These are phyloP conservation scores for Ramaria rubella DNA, from an alignment of 768 basidiomycete species.

Conservation along the genomic window DNA sequence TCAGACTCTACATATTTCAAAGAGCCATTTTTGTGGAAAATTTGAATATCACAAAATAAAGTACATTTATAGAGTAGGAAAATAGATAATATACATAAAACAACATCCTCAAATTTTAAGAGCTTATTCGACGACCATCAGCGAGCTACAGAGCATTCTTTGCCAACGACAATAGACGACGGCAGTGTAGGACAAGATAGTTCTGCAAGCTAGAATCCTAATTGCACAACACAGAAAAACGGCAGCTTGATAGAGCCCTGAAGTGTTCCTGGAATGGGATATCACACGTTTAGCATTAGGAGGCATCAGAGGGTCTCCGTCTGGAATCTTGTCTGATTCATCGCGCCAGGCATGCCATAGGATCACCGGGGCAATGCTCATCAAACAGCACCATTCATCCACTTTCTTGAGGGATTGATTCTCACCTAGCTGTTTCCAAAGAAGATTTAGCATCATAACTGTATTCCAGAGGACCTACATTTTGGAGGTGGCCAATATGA, in stretches of 20 bases:
- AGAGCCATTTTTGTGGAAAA: no score
- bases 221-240: background rate
- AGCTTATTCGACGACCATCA: no score
- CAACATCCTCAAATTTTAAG: no score
- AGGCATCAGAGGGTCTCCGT: conserved; percentile 15
- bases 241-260: background rate
- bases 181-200: background rate
- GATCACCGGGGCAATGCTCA: conserved; percentile 22
- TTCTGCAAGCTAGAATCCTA: background rate
- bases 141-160: no score
- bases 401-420: conserved; percentile 27
- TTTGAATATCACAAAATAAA: no score
- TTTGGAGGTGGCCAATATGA: conserved; percentile 26
- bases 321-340: conserved; percentile 17
- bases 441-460: background rate
- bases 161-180: no score
- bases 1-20: no score
- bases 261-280: conserved; percentile 14
- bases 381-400: conserved; percentile 26
- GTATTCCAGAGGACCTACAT: conserved; percentile 22
- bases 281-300: conserved; percentile 14
- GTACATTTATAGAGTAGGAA: no score
- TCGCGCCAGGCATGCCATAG: conserved; percentile 25
- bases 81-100: no score
- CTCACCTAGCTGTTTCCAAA: conserved; percentile 20